phyloP scores from a whole-genome alignment of 2,329 filamentous ascomycete species.

The Bimuria novae-zelandiae region DNA sequence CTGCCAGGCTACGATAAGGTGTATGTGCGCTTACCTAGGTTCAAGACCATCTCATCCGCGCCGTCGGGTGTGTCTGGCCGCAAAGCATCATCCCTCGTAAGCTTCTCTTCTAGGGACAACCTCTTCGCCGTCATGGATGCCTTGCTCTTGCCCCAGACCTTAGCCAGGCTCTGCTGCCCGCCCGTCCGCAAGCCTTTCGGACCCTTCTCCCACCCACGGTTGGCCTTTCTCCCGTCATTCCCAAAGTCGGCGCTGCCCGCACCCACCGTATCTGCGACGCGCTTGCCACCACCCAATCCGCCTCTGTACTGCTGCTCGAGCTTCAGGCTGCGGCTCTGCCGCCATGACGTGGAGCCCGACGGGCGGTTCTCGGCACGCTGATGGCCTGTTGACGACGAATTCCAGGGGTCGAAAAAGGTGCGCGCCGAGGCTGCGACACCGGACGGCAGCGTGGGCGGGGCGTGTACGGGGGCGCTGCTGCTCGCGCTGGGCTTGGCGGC shows the following conservation, averaged over 20 bases:
- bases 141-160: slow-evolving; percentile 33
- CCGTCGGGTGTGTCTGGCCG: background rate
- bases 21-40: background rate
- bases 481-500: background rate
- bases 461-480: background rate
- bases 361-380: slow-evolving; percentile 73
- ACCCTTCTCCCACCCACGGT: slow-evolving; percentile 57
- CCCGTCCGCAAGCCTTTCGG: slow-evolving; percentile 54
- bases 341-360: slow-evolving; percentile 69
- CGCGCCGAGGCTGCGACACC: slow-evolving; percentile 25
- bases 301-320: slow-evolving; percentile 70
- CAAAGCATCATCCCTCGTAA: background rate
- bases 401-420: slow-evolving; percentile 68
- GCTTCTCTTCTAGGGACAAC: slow-evolving; percentile 7
- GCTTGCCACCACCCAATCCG: slow-evolving; percentile 59
- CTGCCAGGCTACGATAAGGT: too few relatives aligned
- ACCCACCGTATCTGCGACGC: slow-evolving; percentile 68
- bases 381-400: slow-evolving; percentile 76
- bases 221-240: slow-evolving; percentile 55
- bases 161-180: slow-evolving; percentile 46
- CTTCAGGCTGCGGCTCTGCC: slow-evolving; percentile 70
- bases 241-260: slow-evolving; percentile 63
- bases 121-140: slow-evolving; percentile 11
- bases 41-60: background rate
- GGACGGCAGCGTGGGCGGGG: background rate